Percentiles rank a stretch among this genome's conserved stretches.
Conservation (phyloP, 495 filamentous ascomycete species). For the Letharia columbiana region DNA sequence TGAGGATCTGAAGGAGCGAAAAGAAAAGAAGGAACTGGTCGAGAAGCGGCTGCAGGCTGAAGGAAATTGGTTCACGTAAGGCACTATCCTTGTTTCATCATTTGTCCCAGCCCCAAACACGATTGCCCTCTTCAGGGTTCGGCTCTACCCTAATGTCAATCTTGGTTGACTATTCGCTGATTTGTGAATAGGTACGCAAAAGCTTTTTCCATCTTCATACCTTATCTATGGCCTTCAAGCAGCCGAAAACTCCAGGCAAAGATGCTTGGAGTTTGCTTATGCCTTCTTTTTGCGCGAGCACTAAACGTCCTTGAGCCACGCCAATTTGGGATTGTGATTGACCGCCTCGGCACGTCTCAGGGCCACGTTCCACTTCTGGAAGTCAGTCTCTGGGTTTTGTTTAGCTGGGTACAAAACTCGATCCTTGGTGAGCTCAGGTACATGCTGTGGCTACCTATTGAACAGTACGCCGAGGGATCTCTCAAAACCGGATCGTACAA, state of each 20-base stretch:
- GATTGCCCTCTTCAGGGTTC: neutral
- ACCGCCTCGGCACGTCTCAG: conserved; percentile 30
- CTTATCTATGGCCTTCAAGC: conserved; percentile 56
- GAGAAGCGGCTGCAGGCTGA: conserved; percentile 50
- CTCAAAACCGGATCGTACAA: conserved; percentile 60
- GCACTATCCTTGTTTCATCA: no score
- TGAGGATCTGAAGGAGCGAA: conserved; percentile 38
- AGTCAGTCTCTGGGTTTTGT: conserved; percentile 45
- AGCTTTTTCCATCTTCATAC: conserved; percentile 45
- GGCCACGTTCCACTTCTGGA: conserved; percentile 43
- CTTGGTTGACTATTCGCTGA: neutral
- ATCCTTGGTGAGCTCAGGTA: conserved; percentile 42
- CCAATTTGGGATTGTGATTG: conserved; percentile 55
- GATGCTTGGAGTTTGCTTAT: conserved; percentile 49
- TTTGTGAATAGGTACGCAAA: neutral
- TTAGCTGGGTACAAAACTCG: conserved; percentile 47
- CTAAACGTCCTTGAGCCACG: conserved; percentile 58
- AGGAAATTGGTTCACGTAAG: conserved; percentile 57
- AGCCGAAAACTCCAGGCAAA: conserved; percentile 46
- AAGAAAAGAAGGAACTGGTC: conserved; percentile 25
- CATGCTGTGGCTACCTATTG: conserved; percentile 58
- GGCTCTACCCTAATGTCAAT: no score
- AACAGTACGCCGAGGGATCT: conserved; percentile 52
- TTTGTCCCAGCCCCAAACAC: neutral
- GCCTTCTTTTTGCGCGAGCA: conserved; percentile 51